A percentile compares a stretch with the other conserved stretches of the same genome.
Conservation (phyloP, 2,329 filamentous ascomycete genomes). For the Penicillium thymicola region DNA sequence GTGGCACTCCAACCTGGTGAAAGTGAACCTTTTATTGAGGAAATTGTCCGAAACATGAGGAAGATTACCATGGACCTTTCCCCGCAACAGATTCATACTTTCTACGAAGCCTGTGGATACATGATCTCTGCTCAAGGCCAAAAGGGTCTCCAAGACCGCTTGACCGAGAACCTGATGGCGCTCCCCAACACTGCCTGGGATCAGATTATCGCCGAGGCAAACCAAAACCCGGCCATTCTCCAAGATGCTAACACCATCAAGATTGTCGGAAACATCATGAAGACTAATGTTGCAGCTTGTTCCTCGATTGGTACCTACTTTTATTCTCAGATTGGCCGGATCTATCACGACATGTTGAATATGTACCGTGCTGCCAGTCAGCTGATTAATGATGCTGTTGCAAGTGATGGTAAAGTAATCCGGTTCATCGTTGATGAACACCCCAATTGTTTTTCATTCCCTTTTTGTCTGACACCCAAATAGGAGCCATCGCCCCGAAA, state of each 20-base stretch:
- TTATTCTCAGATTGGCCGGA: constrained; percentile 94
- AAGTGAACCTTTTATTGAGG: constrained; percentile 93
- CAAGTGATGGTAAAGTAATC: constrained; percentile 65
- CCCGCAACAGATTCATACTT: constrained; percentile 96
- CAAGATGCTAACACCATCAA: constrained; percentile 96
- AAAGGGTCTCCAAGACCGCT: constrained; percentile 85
- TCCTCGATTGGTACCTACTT: constrained; percentile 96
- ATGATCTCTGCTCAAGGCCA: constrained; percentile 99
- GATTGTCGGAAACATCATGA: constrained; percentile 99
- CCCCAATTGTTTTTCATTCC: neutral
- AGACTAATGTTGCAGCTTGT: constrained; percentile 98
- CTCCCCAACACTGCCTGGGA: constrained; percentile 95
- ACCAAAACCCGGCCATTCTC: constrained; percentile 76
- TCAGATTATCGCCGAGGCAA: constrained; percentile 84
- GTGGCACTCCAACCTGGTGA: constrained; percentile 94
- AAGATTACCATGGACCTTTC: constrained; percentile 95
- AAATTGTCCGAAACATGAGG: constrained; percentile 92
- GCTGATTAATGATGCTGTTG: constrained; percentile 90
- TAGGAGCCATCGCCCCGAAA: constrained; percentile 89
- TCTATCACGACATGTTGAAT: constrained; percentile 97
- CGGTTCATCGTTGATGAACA: neutral
- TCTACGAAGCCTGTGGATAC: constrained; percentile 97
- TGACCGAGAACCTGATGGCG: constrained; percentile 88
- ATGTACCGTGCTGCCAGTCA: constrained; percentile 98
- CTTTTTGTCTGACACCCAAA: constrained; percentile 15